Evolutionary conservation across 345 rosid species (phyloP).

Genomic region (Nephelium lappaceum): DNA sequence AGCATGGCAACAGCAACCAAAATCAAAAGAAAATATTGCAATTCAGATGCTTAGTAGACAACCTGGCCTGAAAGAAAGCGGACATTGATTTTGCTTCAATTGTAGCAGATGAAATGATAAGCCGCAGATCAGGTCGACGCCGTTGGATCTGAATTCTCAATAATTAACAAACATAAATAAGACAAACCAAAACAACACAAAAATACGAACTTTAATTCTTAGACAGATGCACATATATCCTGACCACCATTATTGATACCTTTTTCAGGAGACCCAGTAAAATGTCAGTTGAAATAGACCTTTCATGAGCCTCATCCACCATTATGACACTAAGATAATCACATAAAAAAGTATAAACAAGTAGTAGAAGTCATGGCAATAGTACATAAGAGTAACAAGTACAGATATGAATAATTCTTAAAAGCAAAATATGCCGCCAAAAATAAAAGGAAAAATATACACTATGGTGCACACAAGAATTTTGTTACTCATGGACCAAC

Average conservation of each 20-base stretch:
- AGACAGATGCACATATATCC: conserved; percentile 4
- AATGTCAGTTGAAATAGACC: conserved; percentile 95
- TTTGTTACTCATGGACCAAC: background rate
- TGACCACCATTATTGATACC: conserved; percentile 41
- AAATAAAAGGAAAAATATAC: background rate
- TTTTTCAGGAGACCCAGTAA: conserved; percentile 92
- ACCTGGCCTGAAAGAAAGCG: conserved; percentile 81
- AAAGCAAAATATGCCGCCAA: conserved; percentile 1
- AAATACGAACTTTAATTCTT: conserved; percentile 4
- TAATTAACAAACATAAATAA: conserved; percentile 15
- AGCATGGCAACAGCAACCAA: background rate
- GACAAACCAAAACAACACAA: background rate
- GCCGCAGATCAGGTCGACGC: conserved; percentile 86
- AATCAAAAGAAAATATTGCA: conserved; percentile 4
- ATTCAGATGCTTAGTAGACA: conserved; percentile 22
- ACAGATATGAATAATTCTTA: background rate
- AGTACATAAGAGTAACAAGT: background rate
- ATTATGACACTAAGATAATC: conserved; percentile 74
- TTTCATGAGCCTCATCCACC: conserved; percentile 99
- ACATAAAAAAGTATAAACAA: conserved; percentile 1
- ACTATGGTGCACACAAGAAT: background rate
- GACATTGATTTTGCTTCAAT: conserved; percentile 90
- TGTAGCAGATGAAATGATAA: conserved; percentile 93
- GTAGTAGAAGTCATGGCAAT: background rate
- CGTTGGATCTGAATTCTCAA: conserved; percentile 66